phyloP scores from a whole-genome alignment of 495 filamentous ascomycete species.

The Penicillium macrosclerotiorum region DNA sequence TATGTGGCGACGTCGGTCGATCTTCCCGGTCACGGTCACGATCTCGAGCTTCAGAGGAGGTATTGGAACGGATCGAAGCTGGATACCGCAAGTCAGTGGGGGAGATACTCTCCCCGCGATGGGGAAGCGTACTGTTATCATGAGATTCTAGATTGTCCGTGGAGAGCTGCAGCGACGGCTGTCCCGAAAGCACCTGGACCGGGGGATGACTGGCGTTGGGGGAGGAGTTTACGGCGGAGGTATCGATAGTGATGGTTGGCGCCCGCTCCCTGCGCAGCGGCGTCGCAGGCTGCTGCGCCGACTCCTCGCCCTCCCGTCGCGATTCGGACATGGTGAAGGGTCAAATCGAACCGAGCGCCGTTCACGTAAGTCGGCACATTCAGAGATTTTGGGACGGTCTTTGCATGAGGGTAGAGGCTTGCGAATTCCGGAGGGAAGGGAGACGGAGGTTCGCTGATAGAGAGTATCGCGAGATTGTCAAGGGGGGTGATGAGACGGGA shows the following conservation, averaged over 20 bases:
- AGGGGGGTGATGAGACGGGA: background rate
- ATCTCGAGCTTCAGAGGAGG: conserved; percentile 72
- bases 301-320: conserved; percentile 26
- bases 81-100: conserved; percentile 58
- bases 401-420: conserved; percentile 15
- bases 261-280: conserved; percentile 47
- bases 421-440: background rate
- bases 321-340: conserved; percentile 35
- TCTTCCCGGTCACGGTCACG: conserved; percentile 64
- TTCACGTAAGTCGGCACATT: conserved; percentile 15
- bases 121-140: conserved; percentile 39
- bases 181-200: conserved; percentile 30
- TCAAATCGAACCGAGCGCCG: conserved; percentile 8
- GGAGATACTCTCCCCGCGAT: conserved; percentile 43
- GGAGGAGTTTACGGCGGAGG: conserved; percentile 58
- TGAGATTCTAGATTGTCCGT: conserved; percentile 42
- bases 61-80: conserved; percentile 52
- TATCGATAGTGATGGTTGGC: conserved; percentile 76
- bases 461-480: background rate
- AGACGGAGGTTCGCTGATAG: background rate
- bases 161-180: conserved; percentile 44
- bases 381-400: background rate
- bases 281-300: conserved; percentile 23
- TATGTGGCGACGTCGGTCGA: conserved; percentile 85
- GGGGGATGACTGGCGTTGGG: conserved; percentile 24